Conservation (phyloP, 768 basidiomycete genomes). For the Phlebiopsis flavidoalba region DNA sequence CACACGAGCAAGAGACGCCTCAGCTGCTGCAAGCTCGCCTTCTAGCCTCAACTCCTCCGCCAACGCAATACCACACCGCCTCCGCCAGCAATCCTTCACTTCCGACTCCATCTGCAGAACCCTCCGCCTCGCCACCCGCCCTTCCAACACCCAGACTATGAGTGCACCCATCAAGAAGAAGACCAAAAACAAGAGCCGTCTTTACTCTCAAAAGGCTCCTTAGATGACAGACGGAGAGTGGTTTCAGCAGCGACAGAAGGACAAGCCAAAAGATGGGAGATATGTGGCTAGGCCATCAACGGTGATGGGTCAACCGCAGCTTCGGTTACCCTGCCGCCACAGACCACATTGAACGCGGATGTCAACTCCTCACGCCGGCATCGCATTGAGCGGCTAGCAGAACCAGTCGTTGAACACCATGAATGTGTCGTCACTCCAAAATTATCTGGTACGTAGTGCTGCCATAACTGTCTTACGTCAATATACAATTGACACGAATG, state of each 20-base stretch:
- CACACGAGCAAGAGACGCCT: neutral
- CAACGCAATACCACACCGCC: neutral
- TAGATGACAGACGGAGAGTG: slow-evolving; percentile 16
- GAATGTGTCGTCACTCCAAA: neutral
- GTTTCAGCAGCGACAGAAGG: slow-evolving; percentile 8
- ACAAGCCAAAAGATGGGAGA: neutral
- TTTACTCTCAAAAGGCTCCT: slow-evolving; percentile 11
- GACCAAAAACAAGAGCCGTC: slow-evolving; percentile 4
- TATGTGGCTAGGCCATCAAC: neutral
- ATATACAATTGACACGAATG: too few relatives aligned
- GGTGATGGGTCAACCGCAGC: neutral
- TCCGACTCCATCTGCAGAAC: neutral
- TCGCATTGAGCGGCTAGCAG: neutral
- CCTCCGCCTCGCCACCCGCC: neutral
- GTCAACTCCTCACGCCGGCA: neutral
- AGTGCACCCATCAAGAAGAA: neutral
- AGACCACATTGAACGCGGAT: neutral
- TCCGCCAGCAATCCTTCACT: neutral
- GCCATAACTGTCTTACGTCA: too few relatives aligned
- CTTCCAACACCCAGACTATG: neutral
- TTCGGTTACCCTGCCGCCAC: neutral
- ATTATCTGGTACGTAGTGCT: too few relatives aligned
- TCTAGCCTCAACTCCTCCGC: neutral
- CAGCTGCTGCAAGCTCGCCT: neutral
- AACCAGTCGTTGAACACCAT: neutral